A percentile compares a stretch with the other conserved stretches of the same genome.
Evolutionary conservation across 1,139 yeast species (phyloP).

Genomic region (Debaryomycetaceae sp.): DNA sequence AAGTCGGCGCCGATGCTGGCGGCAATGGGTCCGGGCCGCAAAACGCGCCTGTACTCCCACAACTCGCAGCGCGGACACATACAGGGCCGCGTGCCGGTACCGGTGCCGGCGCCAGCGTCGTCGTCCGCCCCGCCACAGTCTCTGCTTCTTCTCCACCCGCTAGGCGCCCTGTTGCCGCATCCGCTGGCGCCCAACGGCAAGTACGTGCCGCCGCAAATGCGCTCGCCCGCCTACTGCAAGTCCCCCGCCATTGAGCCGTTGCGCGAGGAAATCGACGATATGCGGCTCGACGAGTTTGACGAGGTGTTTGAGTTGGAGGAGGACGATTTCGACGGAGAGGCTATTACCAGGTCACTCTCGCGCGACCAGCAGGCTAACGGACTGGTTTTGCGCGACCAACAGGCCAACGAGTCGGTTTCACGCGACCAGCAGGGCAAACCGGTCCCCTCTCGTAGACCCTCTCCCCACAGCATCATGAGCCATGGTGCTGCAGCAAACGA

Average conservation of each 20-base stretch:
- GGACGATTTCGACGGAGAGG: conserved; percentile 34
- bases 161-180: neutral
- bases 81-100: conserved; percentile 2
- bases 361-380: neutral
- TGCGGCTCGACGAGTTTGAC: conserved; percentile 23
- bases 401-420: too few relatives aligned
- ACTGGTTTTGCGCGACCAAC: too few relatives aligned
- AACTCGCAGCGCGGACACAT: conserved; percentile 3
- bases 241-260: conserved; percentile 28
- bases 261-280: conserved; percentile 27
- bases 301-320: conserved; percentile 40
- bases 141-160: neutral
- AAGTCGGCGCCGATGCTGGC: conserved; percentile 7
- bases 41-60: conserved; percentile 21
- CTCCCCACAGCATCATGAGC: too few relatives aligned
- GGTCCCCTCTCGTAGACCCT: too few relatives aligned
- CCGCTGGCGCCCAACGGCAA: conserved; percentile 16
- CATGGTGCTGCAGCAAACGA: too few relatives aligned
- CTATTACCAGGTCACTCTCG: conserved; percentile 5
- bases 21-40: conserved; percentile 3
- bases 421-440: too few relatives aligned
- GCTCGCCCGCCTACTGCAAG: conserved; percentile 25
- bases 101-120: neutral
- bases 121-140: neutral
- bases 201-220: conserved; percentile 34